phyloP scores from a whole-genome alignment of 164 flowering plant genomes.

The Tetracentron sinense region DNA sequence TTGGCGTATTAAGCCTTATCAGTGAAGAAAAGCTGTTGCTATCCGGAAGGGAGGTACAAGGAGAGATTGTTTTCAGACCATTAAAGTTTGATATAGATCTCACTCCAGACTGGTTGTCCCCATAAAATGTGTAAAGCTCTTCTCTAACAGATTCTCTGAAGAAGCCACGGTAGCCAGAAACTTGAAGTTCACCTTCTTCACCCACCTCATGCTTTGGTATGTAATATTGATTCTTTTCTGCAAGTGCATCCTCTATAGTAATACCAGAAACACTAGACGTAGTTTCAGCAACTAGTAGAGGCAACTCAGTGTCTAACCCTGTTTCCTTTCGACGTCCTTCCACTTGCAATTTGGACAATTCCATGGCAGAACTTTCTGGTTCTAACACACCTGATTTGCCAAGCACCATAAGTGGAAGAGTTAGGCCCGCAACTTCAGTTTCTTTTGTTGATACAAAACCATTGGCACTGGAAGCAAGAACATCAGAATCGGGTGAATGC shows the following conservation, averaged over 20 bases:
- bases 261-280: constrained; percentile 14
- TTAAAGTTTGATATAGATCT: constrained; percentile 19
- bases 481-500: constrained; percentile 17
- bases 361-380: constrained; percentile 16
- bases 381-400: constrained; percentile 14
- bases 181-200: constrained; percentile 23
- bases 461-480: constrained; percentile 11
- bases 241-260: constrained; percentile 13
- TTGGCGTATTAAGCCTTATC: constrained; percentile 4
- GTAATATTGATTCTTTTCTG: constrained; percentile 11
- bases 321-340: constrained; percentile 16
- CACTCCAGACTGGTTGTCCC: constrained; percentile 24
- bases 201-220: constrained; percentile 11
- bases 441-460: constrained; percentile 10
- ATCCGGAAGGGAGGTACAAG: constrained; percentile 17
- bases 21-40: constrained; percentile 22
- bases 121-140: constrained; percentile 51
- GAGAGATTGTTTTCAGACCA: constrained; percentile 25
- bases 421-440: constrained; percentile 10
- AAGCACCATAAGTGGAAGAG: constrained; percentile 13
- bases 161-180: constrained; percentile 13
- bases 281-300: constrained; percentile 11
- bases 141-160: constrained; percentile 30
- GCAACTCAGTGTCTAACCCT: constrained; percentile 15
- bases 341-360: constrained; percentile 17